Base-by-base conservation (phyloP, 202 grass and related monocot genomes). In the Eragrostis tef region DNA sequence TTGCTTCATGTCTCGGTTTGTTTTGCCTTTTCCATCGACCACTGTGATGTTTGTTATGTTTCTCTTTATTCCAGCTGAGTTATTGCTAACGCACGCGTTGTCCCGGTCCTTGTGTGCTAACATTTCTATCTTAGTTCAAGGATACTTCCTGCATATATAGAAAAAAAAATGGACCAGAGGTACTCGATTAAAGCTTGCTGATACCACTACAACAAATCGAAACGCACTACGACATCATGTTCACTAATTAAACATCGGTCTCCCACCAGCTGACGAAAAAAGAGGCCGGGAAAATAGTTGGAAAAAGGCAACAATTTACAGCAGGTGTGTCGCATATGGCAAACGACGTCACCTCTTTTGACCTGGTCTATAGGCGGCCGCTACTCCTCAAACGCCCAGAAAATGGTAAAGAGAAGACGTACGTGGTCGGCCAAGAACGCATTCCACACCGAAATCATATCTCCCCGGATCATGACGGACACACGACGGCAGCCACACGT, bases 401-500 rank as follows among this genome's bases (percentile, higher is more conserved):
- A 68, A 57, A 57, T n/a, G 1, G 64, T 57, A 58, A 46, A 80
- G 63, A 79, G 63, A 19, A 17, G 14, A 14, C 17, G 9, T 21
- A 65, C 39, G 19, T 69, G 77, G 77, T 57, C 42, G 77, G 45
- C 17, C 39, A 29, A 46, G 71, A 69, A 41, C 0, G 24, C 53
- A 42, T 54, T 44, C 64, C 36, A 19, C 0, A 11, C 36, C 13
- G 31, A 36, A 58, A 53, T 54, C 75, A 65, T 46, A 17, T 3
- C 42, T 72, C n/a, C 67, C 16, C 17, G 27, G 51, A 48, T 39
- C 12, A 11, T 46, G 47, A 20, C 50, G 46, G 9, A 60, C 63
- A 20, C 6, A 6, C 16, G 47, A 31, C 81, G 5, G 15, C 26
- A 71, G 47, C 72, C 63, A 39, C 63, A 84, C 72, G 79, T 75